These are phyloP conservation scores for Fistulinella cinereoalba DNA, from an alignment of 1,284 basidiomycete genomes.

Conservation along the genomic window DNA sequence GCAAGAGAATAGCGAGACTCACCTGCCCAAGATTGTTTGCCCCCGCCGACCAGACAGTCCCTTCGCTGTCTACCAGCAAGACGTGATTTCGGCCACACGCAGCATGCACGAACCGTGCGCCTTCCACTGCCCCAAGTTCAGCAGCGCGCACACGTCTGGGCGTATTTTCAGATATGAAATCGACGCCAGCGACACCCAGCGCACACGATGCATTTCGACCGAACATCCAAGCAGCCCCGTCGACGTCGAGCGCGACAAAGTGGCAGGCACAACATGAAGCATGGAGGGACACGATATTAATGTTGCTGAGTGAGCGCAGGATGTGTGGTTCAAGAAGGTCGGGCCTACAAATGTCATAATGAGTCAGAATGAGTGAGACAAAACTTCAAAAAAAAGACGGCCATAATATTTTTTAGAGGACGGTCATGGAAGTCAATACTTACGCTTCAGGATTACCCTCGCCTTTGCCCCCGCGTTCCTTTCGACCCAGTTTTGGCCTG, in stretches of 20 bases:
- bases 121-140: slow-evolving; percentile 59
- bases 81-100: slow-evolving; percentile 83
- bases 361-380: slow-evolving; percentile 1
- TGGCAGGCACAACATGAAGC: slow-evolving; percentile 73
- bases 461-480: slow-evolving; percentile 51
- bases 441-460: slow-evolving; percentile 43
- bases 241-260: slow-evolving; percentile 69
- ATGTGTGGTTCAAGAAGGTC: slow-evolving; percentile 87
- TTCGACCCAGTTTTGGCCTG: slow-evolving; percentile 66
- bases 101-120: slow-evolving; percentile 73
- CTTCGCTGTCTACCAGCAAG: slow-evolving; percentile 78
- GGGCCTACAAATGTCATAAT: too few species aligned
- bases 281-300: slow-evolving; percentile 70
- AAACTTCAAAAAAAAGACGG: background rate
- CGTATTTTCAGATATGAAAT: slow-evolving; percentile 67
- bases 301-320: slow-evolving; percentile 81
- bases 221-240: slow-evolving; percentile 83
- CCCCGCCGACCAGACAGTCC: slow-evolving; percentile 82
- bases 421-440: slow-evolving; percentile 17
- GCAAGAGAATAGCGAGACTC: slow-evolving; percentile 18
- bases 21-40: slow-evolving; percentile 84
- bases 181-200: slow-evolving; percentile 54
- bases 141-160: slow-evolving; percentile 61
- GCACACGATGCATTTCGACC: slow-evolving; percentile 71
- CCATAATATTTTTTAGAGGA: background rate